phyloP scores from a whole-genome alignment of 2,329 filamentous ascomycete genomes.

The Trichocomaceae sp. region DNA sequence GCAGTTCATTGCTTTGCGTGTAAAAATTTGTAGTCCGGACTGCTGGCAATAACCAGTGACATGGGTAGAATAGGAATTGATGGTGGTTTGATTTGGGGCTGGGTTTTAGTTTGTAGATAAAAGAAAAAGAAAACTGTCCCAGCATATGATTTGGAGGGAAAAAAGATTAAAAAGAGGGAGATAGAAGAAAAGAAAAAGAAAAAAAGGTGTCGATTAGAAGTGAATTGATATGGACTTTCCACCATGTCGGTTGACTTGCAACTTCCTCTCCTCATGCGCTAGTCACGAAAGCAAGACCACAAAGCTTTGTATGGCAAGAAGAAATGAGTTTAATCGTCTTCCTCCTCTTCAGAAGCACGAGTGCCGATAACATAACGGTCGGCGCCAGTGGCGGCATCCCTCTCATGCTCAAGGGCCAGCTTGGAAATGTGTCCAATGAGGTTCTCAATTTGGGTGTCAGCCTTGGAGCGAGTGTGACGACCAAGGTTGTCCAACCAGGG shows the following conservation, averaged over 20 bases:
- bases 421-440: constrained; percentile 47
- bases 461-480: constrained; percentile 45
- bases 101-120: constrained; percentile 1
- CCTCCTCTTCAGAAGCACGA: constrained; percentile 38
- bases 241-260: background rate
- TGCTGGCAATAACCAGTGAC: background rate
- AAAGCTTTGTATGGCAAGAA: constrained; percentile 10
- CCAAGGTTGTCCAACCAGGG: constrained; percentile 45
- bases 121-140: background rate
- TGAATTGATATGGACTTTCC: constrained; percentile 5
- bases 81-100: constrained; percentile 6
- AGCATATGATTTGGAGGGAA: constrained; percentile 7
- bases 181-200: constrained; percentile 8
- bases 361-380: constrained; percentile 39
- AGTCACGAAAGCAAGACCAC: constrained; percentile 4
- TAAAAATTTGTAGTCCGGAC: background rate
- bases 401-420: constrained; percentile 47
- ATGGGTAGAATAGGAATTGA: background rate
- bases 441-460: constrained; percentile 50
- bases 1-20: background rate
- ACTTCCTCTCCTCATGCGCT: constrained; percentile 8
- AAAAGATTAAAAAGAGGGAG: background rate
- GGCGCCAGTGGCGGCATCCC: constrained; percentile 39
- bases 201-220: constrained; percentile 7
- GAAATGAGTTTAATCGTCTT: constrained; percentile 34